Evolutionary conservation across 129 eudicot genomes (phyloP), one percentile per base, ranked within the genome.

Genomic region (Flaveria robusta): DNA sequence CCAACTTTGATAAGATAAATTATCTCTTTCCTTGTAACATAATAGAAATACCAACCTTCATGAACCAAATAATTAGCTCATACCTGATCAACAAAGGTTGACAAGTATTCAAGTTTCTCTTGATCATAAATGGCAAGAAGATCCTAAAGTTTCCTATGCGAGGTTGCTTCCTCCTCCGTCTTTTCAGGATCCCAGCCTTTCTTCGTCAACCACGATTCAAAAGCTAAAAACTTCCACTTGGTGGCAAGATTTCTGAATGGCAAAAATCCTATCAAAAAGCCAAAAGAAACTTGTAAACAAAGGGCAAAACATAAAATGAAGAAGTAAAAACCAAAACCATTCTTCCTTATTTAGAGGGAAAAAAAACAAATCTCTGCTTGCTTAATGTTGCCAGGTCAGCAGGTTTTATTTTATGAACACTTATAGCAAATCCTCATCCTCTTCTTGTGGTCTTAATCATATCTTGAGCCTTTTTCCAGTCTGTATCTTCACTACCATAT

Each of bases 61-160:
- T 16, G 23, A 49, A 76, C 54, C 34, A 79, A n/a, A 74, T 65
- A 29, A 19, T n/a, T 43, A 47, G 39, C 71, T 31, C 88, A 79
- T 66, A 91, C 99, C 99, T 91, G 97, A 27, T 94, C 99, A 81
- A 95, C 83, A 86, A 91, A 87, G 55, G 96, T 84, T 72, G 92
- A 87, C 81, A 91, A 75, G 79, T 82, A 85, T 45, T 85, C 82
- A 62, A 87, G 88, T 79, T 95, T 95, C 83, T 91, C 94, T 64
- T 86, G 91, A 80, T 87, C 92, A 81, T 95, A 95, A 56, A 87
- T 64, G 64, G 74, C 85, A 66, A 87, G 84, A 70, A 91, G 90
- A 84, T 95, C 94, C 75, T 91, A 91, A 65, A 91, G 88, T 78
- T 89, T 83, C 96, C 86, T 91, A 89, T 86, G 78, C n/a, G 86